These are phyloP conservation scores for Cladosporium sp. DNA, from an alignment of 2,329 filamentous ascomycete genomes.

Conservation along the genomic window DNA sequence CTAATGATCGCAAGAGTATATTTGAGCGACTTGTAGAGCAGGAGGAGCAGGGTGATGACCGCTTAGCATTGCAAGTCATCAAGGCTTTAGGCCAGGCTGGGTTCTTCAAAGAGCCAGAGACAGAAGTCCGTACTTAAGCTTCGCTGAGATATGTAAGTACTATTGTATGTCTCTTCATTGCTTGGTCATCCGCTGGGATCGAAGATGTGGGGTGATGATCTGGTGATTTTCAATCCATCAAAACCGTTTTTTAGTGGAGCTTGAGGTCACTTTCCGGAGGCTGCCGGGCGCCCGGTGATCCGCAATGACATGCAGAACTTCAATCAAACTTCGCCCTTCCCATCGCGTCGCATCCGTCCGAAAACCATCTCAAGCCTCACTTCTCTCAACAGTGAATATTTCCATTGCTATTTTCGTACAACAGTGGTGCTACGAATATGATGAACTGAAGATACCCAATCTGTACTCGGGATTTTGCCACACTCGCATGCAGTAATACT, in stretches of 20 bases:
- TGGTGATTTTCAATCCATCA: background rate
- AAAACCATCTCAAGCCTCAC: background rate
- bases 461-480: background rate
- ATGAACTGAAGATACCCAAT: background rate
- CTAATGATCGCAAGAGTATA: conserved; percentile 20
- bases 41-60: conserved; percentile 40
- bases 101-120: conserved; percentile 30
- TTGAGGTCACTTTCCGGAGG: conserved; percentile 11
- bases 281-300: background rate
- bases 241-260: background rate
- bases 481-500: background rate
- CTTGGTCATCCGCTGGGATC: conserved; percentile 9
- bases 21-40: conserved; percentile 39
- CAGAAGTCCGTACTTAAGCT: background rate
- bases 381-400: background rate
- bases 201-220: conserved; percentile 12
- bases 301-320: conserved; percentile 11
- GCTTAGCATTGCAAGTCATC: conserved; percentile 41
- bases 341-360: conserved; percentile 2
- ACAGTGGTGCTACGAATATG: background rate
- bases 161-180: too few species aligned
- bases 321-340: conserved; percentile 1
- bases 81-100: conserved; percentile 43
- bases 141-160: background rate
- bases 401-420: too few species aligned